Conservation (phyloP, 306 rosid genomes). For the Prunus armeniaca region DNA sequence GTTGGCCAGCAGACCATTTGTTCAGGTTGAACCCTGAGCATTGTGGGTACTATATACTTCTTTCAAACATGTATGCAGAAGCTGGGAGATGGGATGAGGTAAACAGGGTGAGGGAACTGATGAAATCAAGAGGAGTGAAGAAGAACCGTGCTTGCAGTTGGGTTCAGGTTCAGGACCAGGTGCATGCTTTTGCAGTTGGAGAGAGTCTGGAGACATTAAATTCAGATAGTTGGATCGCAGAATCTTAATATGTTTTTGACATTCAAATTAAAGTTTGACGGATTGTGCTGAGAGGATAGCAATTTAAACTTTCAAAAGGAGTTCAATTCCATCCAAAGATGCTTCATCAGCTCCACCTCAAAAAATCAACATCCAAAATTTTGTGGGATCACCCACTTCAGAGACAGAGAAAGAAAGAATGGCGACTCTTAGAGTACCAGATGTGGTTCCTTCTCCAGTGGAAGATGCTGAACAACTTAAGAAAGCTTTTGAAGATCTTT, state of each 20-base stretch:
- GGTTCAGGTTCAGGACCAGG: conserved; percentile 59
- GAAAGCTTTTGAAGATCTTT: conserved; percentile 15
- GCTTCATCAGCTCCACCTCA: too few relatives aligned
- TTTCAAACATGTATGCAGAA: conserved; percentile 90
- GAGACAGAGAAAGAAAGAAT: background rate
- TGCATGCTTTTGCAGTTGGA: conserved; percentile 64
- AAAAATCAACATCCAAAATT: too few relatives aligned
- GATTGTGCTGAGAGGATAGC: too few relatives aligned
- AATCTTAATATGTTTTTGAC: background rate
- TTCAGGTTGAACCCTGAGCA: conserved; percentile 68
- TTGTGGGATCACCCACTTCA: too few relatives aligned
- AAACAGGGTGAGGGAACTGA: conserved; percentile 66
- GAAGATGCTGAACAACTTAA: conserved; percentile 9
- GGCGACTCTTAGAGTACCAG: conserved; percentile 11
- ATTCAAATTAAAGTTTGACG: too few relatives aligned
- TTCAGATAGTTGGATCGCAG: conserved; percentile 36
- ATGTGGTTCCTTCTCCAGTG: conserved; percentile 7
- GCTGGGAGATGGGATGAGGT: conserved; percentile 90
- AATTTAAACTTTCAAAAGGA: too few relatives aligned
- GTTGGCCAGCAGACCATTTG: conserved; percentile 78
- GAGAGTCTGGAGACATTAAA: conserved; percentile 51
- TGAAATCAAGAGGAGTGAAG: conserved; percentile 72
- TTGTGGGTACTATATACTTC: conserved; percentile 79
- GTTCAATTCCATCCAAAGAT: too few relatives aligned
- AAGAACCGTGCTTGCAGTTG: conserved; percentile 81